Evolutionary conservation across 2,329 filamentous ascomycete genomes (phyloP).

Genomic region (Stagonosporopsis tanaceti): DNA sequence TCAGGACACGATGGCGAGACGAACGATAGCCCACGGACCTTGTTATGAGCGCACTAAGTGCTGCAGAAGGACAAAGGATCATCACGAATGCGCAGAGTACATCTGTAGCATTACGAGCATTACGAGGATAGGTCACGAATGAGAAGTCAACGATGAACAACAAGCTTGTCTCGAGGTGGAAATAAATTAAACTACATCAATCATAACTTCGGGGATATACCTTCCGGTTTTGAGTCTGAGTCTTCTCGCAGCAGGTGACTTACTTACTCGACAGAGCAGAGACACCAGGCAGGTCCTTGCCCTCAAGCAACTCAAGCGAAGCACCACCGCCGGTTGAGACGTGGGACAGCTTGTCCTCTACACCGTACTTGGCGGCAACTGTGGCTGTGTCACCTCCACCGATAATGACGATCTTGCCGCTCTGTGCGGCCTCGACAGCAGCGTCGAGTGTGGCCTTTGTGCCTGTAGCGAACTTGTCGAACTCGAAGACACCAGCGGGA

Average conservation of each 20-base stretch:
- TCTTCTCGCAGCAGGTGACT: constrained; percentile 35
- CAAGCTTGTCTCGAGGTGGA: constrained; percentile 28
- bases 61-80: neutral
- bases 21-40: neutral
- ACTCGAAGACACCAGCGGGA: constrained; percentile 95
- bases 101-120: constrained; percentile 20
- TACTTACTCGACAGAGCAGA: constrained; percentile 83
- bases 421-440: constrained; percentile 79
- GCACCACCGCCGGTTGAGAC: constrained; percentile 97
- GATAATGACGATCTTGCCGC: constrained; percentile 96
- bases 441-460: constrained; percentile 93
- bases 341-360: constrained; percentile 96
- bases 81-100: neutral
- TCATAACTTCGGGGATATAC: constrained; percentile 47
- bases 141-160: constrained; percentile 19
- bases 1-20: neutral
- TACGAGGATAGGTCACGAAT: constrained; percentile 10
- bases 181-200: constrained; percentile 40
- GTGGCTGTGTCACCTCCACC: constrained; percentile 98
- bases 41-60: neutral
- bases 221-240: constrained; percentile 43
- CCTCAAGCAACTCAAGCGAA: constrained; percentile 93
- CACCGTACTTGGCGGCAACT: constrained; percentile 95
- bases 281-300: constrained; percentile 96
- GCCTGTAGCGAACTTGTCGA: constrained; percentile 89